Evolutionary conservation across 495 filamentous ascomycete genomes (phyloP).

Genomic region (Rostrohypoxylon terebratum): DNA sequence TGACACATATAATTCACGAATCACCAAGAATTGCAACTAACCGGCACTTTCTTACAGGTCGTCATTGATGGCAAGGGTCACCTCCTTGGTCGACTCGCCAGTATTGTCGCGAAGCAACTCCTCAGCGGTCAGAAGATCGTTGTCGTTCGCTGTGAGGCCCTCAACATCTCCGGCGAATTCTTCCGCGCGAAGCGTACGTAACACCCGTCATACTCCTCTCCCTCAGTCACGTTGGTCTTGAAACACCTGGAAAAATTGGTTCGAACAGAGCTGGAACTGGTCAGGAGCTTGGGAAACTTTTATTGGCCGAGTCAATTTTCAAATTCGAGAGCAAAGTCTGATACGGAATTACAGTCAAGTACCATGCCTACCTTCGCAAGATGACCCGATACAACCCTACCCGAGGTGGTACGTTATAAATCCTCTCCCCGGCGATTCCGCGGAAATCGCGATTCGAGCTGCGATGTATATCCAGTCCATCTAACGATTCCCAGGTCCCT

Average conservation of each 20-base stretch:
- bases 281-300: conserved; percentile 27
- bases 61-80: conserved; percentile 99
- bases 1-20: neutral
- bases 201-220: conserved; percentile 3
- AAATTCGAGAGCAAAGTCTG: conserved; percentile 40
- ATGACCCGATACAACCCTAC: conserved; percentile 99
- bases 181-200: conserved; percentile 99
- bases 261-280: conserved; percentile 16
- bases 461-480: conserved; percentile 18
- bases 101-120: conserved; percentile 98
- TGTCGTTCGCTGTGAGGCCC: conserved; percentile 96
- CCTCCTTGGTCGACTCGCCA: conserved; percentile 98
- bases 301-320: neutral
- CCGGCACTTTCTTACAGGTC: conserved; percentile 68
- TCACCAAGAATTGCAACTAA: conserved; percentile 18
- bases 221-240: conserved; percentile 9
- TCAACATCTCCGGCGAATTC: conserved; percentile 99
- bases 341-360: conserved; percentile 84
- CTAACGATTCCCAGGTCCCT: conserved; percentile 78
- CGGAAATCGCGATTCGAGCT: conserved; percentile 17
- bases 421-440: conserved; percentile 26
- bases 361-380: conserved; percentile 99
- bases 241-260: conserved; percentile 10
- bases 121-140: conserved; percentile 99
- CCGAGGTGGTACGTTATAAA: conserved; percentile 80